phyloP scores from a whole-genome alignment of 768 basidiomycete genomes.

The Pisolithus albus region DNA sequence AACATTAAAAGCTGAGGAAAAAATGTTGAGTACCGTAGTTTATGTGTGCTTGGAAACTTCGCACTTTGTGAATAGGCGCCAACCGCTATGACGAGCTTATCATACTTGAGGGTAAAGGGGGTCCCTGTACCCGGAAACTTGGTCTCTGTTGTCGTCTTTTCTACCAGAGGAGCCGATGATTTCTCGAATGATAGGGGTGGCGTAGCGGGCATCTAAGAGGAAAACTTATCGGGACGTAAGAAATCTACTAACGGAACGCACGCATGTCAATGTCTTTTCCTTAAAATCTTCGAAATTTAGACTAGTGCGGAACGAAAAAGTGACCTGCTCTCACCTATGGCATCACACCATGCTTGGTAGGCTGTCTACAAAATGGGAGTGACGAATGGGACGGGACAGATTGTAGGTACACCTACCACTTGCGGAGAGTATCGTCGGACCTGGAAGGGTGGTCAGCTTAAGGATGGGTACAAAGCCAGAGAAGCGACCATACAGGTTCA shows the following conservation, averaged over 20 bases:
- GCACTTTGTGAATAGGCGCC: constrained; percentile 82
- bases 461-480: constrained; percentile 1
- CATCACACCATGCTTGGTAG: constrained; percentile 74
- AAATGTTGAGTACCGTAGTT: neutral
- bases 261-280: constrained; percentile 53
- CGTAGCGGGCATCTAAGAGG: constrained; percentile 57
- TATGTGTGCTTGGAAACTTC: constrained; percentile 13
- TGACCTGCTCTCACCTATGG: constrained; percentile 41
- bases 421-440: constrained; percentile 51
- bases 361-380: constrained; percentile 34
- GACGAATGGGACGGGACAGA: neutral
- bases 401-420: constrained; percentile 35
- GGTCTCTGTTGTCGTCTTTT: constrained; percentile 12
- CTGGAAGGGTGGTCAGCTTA: constrained; percentile 21
- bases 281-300: constrained; percentile 43
- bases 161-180: constrained; percentile 8
- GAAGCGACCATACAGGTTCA: constrained; percentile 55
- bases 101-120: constrained; percentile 59
- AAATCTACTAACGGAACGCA: constrained; percentile 27
- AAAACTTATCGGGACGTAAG: neutral
- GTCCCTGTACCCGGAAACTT: constrained; percentile 20
- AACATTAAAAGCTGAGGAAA: constrained; percentile 50
- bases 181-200: constrained; percentile 32
- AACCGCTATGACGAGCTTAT: constrained; percentile 79
- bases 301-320: neutral